These are phyloP conservation scores for Warburgia ugandensis DNA, from an alignment of 164 flowering plant genomes.

Conservation along the genomic window DNA sequence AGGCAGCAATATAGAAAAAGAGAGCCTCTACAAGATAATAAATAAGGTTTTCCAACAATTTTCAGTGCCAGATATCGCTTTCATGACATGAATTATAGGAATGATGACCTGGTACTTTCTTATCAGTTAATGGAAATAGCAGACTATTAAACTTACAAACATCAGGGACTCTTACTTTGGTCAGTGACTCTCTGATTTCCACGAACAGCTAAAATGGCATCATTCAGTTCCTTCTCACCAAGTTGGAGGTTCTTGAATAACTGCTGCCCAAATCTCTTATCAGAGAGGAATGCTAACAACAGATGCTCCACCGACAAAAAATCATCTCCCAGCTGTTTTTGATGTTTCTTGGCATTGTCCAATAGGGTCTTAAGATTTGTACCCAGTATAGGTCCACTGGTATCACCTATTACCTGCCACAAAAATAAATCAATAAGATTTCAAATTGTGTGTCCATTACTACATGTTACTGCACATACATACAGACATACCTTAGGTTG, in stretches of 20 bases:
- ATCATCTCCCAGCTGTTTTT: constrained; percentile 76
- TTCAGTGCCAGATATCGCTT: too few relatives aligned
- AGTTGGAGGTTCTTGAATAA: constrained; percentile 62
- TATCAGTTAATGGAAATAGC: neutral
- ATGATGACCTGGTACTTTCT: neutral
- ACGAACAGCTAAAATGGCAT: constrained; percentile 77
- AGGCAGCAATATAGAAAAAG: too few relatives aligned
- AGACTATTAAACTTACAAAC: neutral
- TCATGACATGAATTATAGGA: neutral
- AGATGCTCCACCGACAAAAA: constrained; percentile 94
- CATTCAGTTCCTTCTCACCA: constrained; percentile 70
- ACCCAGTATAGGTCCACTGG: constrained; percentile 73
- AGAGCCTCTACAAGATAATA: too few relatives aligned
- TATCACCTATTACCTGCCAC: constrained; percentile 66
- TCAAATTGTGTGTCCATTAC: neutral
- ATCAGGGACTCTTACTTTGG: constrained; percentile 49
- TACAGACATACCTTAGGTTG: constrained; percentile 65
- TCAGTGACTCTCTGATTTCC: constrained; percentile 90
- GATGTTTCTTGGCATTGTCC: constrained; percentile 55
- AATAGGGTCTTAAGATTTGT: constrained; percentile 44
- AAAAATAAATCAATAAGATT: constrained; percentile 4
- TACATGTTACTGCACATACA: neutral
- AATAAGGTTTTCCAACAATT: too few relatives aligned
- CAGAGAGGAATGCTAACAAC: constrained; percentile 59
- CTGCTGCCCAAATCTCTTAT: constrained; percentile 81